Evolutionary conservation across 495 filamentous ascomycete species (phyloP).

Genomic region (Evernia prunastri): DNA sequence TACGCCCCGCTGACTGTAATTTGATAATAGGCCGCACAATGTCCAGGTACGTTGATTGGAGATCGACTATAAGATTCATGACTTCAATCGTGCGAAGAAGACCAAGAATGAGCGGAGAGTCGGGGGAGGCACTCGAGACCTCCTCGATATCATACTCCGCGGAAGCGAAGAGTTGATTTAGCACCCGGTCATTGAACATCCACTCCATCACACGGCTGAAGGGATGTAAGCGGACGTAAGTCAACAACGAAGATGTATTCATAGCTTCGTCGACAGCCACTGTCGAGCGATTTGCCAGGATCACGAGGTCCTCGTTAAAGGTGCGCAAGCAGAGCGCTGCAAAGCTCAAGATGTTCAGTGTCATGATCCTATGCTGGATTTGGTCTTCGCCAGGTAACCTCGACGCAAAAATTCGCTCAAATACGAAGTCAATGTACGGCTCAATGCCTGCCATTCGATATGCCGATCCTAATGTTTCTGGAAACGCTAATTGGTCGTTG

Average conservation of each 20-base stretch:
- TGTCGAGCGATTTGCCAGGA: slow-evolving; percentile 68
- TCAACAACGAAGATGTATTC: slow-evolving; percentile 58
- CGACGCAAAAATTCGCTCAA: slow-evolving; percentile 64
- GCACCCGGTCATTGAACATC: slow-evolving; percentile 89
- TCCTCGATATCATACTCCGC: slow-evolving; percentile 64
- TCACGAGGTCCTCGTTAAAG: slow-evolving; percentile 89
- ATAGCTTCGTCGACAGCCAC: slow-evolving; percentile 66
- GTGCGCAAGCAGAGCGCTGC: slow-evolving; percentile 63
- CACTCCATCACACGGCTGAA: slow-evolving; percentile 93
- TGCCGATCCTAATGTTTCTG: slow-evolving; percentile 73
- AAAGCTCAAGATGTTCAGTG: slow-evolving; percentile 72
- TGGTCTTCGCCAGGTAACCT: slow-evolving; percentile 52
- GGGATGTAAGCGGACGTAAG: slow-evolving; percentile 80
- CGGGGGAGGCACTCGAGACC: slow-evolving; percentile 56
- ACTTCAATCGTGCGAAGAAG: slow-evolving; percentile 71
- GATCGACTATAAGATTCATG: slow-evolving; percentile 68
- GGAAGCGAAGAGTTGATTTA: slow-evolving; percentile 66
- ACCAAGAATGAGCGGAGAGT: slow-evolving; percentile 68
- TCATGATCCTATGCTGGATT: slow-evolving; percentile 60
- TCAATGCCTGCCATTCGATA: slow-evolving; percentile 83
- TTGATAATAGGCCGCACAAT: slow-evolving; percentile 73
- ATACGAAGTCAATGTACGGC: slow-evolving; percentile 80
- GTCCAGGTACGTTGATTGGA: slow-evolving; percentile 87
- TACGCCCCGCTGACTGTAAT: slow-evolving; percentile 39
- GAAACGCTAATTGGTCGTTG: slow-evolving; percentile 74